Evolutionary conservation across 2,329 filamentous ascomycete genomes (phyloP).

Genomic region (Aspergillus ochraceus): DNA sequence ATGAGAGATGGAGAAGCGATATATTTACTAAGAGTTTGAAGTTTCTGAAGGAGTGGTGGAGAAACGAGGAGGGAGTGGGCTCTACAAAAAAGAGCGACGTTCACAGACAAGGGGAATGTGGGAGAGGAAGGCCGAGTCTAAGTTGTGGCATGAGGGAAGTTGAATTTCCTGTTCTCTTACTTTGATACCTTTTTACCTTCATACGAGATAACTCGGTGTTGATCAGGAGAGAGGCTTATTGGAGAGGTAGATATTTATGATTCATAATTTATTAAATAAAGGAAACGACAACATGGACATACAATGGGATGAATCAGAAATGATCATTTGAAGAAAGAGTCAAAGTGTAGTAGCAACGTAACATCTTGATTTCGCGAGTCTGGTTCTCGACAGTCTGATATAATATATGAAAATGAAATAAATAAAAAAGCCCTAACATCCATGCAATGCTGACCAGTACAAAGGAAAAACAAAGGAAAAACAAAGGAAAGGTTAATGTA

Average conservation of each 20-base stretch:
- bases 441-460: background rate
- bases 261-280: too few relatives aligned
- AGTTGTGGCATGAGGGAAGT: background rate
- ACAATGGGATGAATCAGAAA: too few relatives aligned
- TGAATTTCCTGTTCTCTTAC: background rate
- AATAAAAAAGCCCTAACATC: background rate
- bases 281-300: too few relatives aligned
- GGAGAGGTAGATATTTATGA: too few relatives aligned
- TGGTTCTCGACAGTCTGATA: background rate
- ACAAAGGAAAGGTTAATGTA: background rate
- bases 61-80: background rate
- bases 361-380: background rate
- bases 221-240: too few relatives aligned
- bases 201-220: too few relatives aligned
- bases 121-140: background rate
- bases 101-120: background rate
- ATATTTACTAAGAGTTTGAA: constrained; percentile 3
- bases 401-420: background rate
- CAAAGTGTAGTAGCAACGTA: too few relatives aligned
- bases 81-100: too few relatives aligned
- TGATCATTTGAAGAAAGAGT: too few relatives aligned
- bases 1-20: constrained; percentile 2
- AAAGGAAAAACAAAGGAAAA: background rate
- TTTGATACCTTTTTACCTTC: background rate
- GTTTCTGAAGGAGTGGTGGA: constrained; percentile 1